Conservation (phyloP, 306 rosid species). For the Acacia melanoxylon region DNA sequence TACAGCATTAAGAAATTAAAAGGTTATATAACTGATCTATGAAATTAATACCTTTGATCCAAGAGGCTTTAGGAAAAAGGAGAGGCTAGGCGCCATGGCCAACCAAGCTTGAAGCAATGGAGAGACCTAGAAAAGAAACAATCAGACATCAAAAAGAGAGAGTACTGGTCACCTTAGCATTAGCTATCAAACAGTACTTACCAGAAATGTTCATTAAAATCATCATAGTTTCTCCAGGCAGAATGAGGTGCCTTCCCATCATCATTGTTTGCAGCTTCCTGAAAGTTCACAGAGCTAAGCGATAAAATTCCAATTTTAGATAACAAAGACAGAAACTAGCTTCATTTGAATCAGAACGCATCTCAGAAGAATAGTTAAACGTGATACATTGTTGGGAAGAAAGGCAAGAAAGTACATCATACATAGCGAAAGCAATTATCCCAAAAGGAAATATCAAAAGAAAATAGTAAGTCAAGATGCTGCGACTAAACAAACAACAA, state of each 20-base stretch:
- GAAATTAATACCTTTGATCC: conserved; percentile 66
- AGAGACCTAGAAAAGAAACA: conserved; percentile 62
- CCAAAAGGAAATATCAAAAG: neutral
- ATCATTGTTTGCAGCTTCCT: conserved; percentile 88
- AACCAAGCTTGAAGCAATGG: conserved; percentile 83
- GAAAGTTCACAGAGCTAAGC: conserved; percentile 34
- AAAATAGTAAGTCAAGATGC: neutral
- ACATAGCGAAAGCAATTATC: neutral
- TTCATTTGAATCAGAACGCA: neutral
- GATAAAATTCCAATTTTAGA: conserved; percentile 5
- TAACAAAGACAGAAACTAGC: neutral
- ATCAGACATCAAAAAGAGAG: conserved; percentile 27
- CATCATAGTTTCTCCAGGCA: conserved; percentile 97
- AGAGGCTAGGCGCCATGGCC: conserved; percentile 77
- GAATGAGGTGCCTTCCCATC: conserved; percentile 94
- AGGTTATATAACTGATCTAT: neutral
- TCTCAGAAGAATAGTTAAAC: neutral
- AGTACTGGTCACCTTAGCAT: neutral
- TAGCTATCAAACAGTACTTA: conserved; percentile 32
- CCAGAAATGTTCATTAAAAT: conserved; percentile 95
- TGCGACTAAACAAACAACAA: neutral
- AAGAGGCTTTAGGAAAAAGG: conserved; percentile 76
- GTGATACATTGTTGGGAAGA: neutral
- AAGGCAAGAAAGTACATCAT: neutral
- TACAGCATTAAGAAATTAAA: neutral